phyloP scores from a whole-genome alignment of 306 rosid species.

The Urtica urens region DNA sequence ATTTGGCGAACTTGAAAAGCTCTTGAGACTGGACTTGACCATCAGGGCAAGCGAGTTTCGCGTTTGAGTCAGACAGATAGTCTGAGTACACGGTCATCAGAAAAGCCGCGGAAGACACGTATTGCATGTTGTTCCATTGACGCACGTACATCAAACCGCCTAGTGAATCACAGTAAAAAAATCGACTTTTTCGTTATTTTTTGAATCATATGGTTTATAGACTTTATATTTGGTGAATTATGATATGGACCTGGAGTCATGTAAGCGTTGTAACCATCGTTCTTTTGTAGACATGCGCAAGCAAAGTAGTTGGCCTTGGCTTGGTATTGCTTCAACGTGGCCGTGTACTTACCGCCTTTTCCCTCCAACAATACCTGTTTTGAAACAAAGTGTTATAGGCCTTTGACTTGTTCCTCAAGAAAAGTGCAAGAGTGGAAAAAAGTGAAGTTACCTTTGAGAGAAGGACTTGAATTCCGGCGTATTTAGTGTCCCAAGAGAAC shows the following conservation, averaged over 20 bases:
- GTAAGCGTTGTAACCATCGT: conserved; percentile 62
- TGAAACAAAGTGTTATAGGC: not conserved
- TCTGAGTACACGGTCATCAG: conserved; percentile 52
- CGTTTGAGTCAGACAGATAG: conserved; percentile 46
- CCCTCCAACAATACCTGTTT: conserved; percentile 69
- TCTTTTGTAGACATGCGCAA: conserved; percentile 73
- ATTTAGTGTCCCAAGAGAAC: conserved; percentile 91
- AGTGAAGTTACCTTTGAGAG: conserved; percentile 44
- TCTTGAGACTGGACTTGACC: conserved; percentile 60
- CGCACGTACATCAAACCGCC: conserved; percentile 66
- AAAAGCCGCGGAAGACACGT: conserved; percentile 63
- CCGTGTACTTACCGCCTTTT: conserved; percentile 38
- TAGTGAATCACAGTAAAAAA: not conserved
- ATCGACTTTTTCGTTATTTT: not conserved
- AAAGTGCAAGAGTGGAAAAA: not conserved
- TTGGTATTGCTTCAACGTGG: conserved; percentile 62
- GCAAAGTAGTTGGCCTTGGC: conserved; percentile 83
- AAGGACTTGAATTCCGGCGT: conserved; percentile 76
- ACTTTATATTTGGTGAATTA: not conserved
- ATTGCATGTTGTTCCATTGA: conserved; percentile 89
- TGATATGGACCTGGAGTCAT: conserved; percentile 77
- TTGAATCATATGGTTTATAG: not conserved
- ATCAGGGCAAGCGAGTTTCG: conserved; percentile 57
- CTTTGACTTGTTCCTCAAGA: not conserved
- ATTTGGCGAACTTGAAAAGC: conserved; percentile 52